Evolutionary conservation across 768 basidiomycete genomes (phyloP).

Genomic region (Collybia nuda): DNA sequence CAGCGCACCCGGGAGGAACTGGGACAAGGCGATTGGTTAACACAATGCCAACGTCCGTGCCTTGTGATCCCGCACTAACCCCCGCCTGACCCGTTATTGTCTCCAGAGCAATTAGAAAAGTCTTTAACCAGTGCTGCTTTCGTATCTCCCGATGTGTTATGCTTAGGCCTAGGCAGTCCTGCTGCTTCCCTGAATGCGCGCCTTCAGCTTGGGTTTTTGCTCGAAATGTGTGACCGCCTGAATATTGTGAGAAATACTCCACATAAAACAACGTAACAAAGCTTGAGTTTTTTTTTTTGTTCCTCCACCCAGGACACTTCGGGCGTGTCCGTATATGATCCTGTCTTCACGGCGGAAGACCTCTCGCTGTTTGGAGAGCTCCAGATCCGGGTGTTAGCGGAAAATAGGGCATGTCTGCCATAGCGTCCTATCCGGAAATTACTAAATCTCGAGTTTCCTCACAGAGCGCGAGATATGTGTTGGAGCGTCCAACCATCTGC

Average conservation of each 20-base stretch:
- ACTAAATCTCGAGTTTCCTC: conserved; percentile 2
- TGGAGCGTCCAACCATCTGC: conserved; percentile 53
- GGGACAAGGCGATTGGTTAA: conserved; percentile 49
- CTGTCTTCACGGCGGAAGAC: conserved; percentile 70
- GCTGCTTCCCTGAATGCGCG: conserved; percentile 57
- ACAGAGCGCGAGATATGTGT: conserved; percentile 32
- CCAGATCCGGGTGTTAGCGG: conserved; percentile 31
- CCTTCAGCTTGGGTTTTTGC: conserved; percentile 68
- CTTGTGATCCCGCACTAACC: conserved; percentile 5
- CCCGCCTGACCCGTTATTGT: conserved; percentile 10
- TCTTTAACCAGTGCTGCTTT: conserved; percentile 25
- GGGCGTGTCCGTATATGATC: conserved; percentile 63
- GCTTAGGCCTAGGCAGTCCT: conserved; percentile 79
- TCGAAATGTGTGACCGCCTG: conserved; percentile 50
- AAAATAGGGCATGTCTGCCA: conserved; percentile 49
- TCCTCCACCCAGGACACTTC: conserved; percentile 38
- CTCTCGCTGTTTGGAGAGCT: conserved; percentile 46
- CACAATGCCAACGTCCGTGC: conserved; percentile 53
- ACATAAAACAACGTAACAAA: conserved; percentile 5
- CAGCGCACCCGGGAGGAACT: conserved; percentile 47
- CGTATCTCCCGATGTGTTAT: conserved; percentile 44
- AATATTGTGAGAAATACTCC: conserved; percentile 52
- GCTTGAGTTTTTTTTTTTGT: conserved; percentile 10
- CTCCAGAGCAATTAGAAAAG: conserved; percentile 34
- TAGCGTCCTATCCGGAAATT: neutral